Conservation (phyloP, 2,329 filamentous ascomycete genomes). For the Ascochyta lentis region DNA sequence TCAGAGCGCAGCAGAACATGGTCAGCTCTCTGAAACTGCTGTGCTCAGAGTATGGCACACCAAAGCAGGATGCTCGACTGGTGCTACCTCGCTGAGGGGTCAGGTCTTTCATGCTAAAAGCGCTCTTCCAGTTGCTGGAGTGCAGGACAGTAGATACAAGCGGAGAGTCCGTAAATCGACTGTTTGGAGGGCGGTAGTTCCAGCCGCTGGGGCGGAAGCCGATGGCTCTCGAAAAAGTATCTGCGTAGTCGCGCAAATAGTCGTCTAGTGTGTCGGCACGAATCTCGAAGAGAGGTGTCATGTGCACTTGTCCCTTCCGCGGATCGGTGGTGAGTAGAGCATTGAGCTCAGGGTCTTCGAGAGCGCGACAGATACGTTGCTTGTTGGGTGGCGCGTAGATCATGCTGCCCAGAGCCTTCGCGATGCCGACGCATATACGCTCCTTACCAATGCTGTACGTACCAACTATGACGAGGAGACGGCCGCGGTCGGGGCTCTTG, state of each 20-base stretch:
- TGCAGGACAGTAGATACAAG: conserved; percentile 70
- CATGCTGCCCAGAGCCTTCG: conserved; percentile 81
- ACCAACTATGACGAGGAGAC: conserved; percentile 88
- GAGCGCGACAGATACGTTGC: conserved; percentile 80
- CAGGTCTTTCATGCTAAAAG: conserved; percentile 75
- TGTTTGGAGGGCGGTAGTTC: conserved; percentile 81
- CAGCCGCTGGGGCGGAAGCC: conserved; percentile 93
- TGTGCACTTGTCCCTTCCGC: conserved; percentile 89
- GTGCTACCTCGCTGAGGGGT: conserved; percentile 84
- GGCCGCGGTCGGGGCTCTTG: conserved; percentile 58
- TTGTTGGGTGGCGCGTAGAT: conserved; percentile 88
- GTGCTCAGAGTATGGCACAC: conserved; percentile 95
- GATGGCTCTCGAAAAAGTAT: conserved; percentile 83
- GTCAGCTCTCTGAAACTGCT: conserved; percentile 93
- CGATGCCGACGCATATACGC: conserved; percentile 91
- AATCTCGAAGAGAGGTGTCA: conserved; percentile 96
- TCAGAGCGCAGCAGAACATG: conserved; percentile 86
- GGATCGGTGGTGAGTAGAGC: conserved; percentile 81
- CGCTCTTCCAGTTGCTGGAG: conserved; percentile 75
- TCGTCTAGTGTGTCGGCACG: conserved; percentile 88
- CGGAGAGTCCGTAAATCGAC: conserved; percentile 67
- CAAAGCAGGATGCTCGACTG: conserved; percentile 83
- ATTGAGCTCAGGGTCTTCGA: conserved; percentile 84
- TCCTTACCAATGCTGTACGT: conserved; percentile 99
- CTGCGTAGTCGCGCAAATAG: conserved; percentile 80